phyloP scores from a whole-genome alignment of 352 stramenopile genomes.

The Globisporangium heterothallicum region DNA sequence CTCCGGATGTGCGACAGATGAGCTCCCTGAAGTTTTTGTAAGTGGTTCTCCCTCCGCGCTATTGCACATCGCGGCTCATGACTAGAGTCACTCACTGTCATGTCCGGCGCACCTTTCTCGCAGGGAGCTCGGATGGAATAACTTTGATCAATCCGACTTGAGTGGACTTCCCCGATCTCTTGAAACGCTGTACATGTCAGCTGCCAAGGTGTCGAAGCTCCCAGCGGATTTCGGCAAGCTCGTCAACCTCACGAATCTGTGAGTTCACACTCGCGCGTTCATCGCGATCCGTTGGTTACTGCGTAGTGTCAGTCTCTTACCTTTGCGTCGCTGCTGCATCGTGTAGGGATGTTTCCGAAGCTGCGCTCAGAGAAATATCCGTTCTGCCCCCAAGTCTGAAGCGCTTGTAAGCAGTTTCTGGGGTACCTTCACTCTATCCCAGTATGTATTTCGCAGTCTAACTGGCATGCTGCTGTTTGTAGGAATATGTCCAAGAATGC shows the following conservation, averaged over 20 bases:
- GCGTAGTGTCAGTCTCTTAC: too few species aligned
- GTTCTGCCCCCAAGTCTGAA: constrained; percentile 17
- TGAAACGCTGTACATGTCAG: constrained; percentile 18
- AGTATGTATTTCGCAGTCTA: too few species aligned
- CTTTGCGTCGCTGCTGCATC: neutral
- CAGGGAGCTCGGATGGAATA: constrained; percentile 36
- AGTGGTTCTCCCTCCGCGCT: too few species aligned
- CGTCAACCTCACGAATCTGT: constrained; percentile 19
- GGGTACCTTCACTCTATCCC: too few species aligned
- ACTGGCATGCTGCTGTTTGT: neutral
- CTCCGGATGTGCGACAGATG: constrained; percentile 16
- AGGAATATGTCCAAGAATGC: constrained; percentile 13
- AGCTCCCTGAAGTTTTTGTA: constrained; percentile 18
- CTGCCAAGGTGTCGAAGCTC: constrained; percentile 14
- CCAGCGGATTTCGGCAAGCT: constrained; percentile 19
- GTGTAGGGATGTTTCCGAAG: constrained; percentile 11
- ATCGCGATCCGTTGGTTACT: too few species aligned
- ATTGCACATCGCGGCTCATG: too few species aligned
- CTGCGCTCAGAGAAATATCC: constrained; percentile 8
- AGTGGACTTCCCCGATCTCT: constrained; percentile 19
- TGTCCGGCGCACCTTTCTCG: too few species aligned
- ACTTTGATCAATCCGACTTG: constrained; percentile 19
- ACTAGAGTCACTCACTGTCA: too few species aligned
- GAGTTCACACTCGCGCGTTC: too few species aligned
- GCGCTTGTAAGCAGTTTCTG: constrained; percentile 9